phyloP scores from a whole-genome alignment of 371 early-diverging fungal genomes.

The Coemansia sp. region DNA sequence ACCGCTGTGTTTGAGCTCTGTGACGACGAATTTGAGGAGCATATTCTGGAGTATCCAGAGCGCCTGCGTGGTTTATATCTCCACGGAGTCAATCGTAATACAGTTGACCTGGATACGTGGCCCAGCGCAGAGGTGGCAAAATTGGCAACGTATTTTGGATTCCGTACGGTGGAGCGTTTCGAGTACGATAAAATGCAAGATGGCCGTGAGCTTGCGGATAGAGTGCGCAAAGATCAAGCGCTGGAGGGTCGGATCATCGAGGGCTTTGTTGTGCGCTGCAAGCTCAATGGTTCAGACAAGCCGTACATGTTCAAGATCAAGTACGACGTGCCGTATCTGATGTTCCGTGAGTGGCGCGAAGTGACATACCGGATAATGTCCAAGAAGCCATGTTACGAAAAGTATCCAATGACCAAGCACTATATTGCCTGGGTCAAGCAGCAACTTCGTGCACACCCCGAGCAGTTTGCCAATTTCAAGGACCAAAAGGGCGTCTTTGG shows the following conservation, averaged over 20 bases:
- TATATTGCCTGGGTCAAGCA: constrained; percentile 78
- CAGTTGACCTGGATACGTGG: constrained; percentile 68
- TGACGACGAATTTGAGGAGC: constrained; percentile 95
- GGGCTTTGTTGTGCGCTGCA: constrained; percentile 92
- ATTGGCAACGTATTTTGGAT: constrained; percentile 77
- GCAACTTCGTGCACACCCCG: constrained; percentile 64
- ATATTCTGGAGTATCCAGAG: constrained; percentile 79
- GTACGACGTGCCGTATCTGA: constrained; percentile 87
- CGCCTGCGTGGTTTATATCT: constrained; percentile 83
- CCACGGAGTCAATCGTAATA: constrained; percentile 90
- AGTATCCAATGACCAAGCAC: constrained; percentile 60
- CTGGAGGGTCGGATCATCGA: constrained; percentile 76
- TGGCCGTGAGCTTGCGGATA: constrained; percentile 67
- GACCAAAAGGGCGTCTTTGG: constrained; percentile 78
- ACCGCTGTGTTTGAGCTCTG: constrained; percentile 85
- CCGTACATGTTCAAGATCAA: constrained; percentile 88
- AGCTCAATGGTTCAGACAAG: constrained; percentile 32
- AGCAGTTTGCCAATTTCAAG: constrained; percentile 65
- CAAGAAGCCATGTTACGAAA: constrained; percentile 51
- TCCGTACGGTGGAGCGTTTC: constrained; percentile 58
- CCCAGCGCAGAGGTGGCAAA: constrained; percentile 59
- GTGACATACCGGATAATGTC: constrained; percentile 65
- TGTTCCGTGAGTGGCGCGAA: constrained; percentile 96
- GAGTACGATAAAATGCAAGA: constrained; percentile 51
- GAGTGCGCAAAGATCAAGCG: constrained; percentile 61